Base-by-base conservation (phyloP, 306 rosid genomes). In the Hylodesmum podocarpum region DNA sequence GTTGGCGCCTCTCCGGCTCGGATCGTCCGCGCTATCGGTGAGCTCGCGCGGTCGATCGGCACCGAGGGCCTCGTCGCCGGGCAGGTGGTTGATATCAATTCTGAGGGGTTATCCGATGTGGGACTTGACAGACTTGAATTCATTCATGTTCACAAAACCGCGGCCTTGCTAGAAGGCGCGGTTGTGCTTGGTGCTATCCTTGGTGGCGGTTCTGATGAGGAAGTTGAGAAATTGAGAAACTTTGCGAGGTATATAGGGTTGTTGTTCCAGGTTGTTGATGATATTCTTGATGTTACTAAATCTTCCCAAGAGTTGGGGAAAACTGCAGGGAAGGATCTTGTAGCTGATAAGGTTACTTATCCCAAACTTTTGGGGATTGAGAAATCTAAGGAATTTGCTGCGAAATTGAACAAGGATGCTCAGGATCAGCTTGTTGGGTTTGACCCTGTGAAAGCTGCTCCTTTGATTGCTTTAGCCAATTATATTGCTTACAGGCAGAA, bases 201-300 rank as follows among this genome's bases (percentile, higher is more conserved):
- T 0, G 98, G 98, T 4, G 96, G 98, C 11, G 98, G 93, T 10
- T 62, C 86, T 0, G 88, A 87, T 14, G 86, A 82, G 0, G 86
- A 90, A 14, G 75, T 91, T 7, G 98, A 93, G 61, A 86, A 36
- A 61, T 40, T 93, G 67, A 76, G 96, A 77, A 93, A 80, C 14
- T 93, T 86, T 37, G 96, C 98, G 0, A 77, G 89, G 81, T 78
- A 74, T 31, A 87, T 93, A 1, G 98, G 98, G 0, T 36, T 93
- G 81, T 22, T 93, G 83, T 93, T 90, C 75, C 96, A 93, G 73
- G 98, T 93, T 1, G 98, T 93, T 39, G 98, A 93, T 73, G 98
- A 93, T 64, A 83, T 93, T 58, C 91, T 93, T 3, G 98, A 93
- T 78, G 91, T 93, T 8, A 93, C 98, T 0, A 90, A 87, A 51